phyloP scores from a whole-genome alignment of 768 basidiomycete species.

The Butyriboletus loyo region DNA sequence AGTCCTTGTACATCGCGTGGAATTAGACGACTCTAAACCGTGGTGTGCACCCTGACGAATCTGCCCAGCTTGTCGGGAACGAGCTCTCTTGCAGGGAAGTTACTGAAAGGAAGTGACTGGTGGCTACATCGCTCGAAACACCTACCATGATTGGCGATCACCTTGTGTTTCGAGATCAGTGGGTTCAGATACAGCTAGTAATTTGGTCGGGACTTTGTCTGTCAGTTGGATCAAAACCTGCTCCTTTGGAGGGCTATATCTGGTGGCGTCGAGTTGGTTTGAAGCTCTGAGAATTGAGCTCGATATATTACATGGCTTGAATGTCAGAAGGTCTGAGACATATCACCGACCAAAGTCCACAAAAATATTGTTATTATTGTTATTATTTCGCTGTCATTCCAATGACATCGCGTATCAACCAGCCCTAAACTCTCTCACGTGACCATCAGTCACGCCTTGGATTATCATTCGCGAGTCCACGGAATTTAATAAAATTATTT shows the following conservation, averaged over 20 bases:
- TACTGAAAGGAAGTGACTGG: background rate
- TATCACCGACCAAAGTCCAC: too few species aligned
- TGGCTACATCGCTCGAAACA: background rate
- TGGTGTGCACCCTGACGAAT: background rate
- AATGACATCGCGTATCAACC: conserved; percentile 16
- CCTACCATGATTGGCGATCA: background rate
- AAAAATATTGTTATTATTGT: too few species aligned
- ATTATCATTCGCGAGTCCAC: background rate
- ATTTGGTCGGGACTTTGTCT: background rate
- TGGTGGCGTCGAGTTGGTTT: background rate
- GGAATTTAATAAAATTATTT: conserved; percentile 1
- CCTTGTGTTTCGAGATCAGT: too few species aligned
- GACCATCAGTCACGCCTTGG: background rate
- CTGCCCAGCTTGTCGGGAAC: background rate
- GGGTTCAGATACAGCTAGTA: background rate
- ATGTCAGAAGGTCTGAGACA: too few species aligned
- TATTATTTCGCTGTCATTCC: too few species aligned
- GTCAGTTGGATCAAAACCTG: background rate
- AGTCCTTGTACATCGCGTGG: background rate
- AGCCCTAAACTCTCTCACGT: conserved; percentile 15
- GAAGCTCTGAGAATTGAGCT: background rate
- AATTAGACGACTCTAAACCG: background rate
- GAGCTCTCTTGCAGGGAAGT: background rate
- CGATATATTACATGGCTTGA: background rate
- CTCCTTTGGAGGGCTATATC: background rate